phyloP scores from a whole-genome alignment of 345 rosid species.

The Pugionium cornutum region DNA sequence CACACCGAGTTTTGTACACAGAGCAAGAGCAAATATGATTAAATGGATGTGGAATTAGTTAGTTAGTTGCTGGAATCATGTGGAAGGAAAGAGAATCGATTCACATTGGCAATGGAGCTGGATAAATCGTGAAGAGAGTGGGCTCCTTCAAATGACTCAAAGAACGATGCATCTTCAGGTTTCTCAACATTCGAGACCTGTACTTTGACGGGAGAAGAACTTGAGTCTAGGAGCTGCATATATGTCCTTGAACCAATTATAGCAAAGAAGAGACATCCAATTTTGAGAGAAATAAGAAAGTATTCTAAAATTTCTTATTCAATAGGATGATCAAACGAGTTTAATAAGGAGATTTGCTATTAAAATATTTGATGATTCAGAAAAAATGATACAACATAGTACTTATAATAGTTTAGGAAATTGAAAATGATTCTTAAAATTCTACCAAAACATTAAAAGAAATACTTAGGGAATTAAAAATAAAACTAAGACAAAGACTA shows the following conservation, averaged over 20 bases:
- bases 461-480: too few relatives aligned
- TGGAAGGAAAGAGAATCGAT: conserved; percentile 15
- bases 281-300: too few relatives aligned
- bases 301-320: too few relatives aligned
- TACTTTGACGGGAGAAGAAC: conserved; percentile 61
- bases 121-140: conserved; percentile 77
- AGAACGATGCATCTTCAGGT: conserved; percentile 87
- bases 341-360: too few relatives aligned
- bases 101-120: conserved; percentile 69
- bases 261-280: conserved; percentile 85
- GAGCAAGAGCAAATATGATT: conserved; percentile 3
- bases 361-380: too few relatives aligned
- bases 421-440: too few relatives aligned
- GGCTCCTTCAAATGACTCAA: conserved; percentile 87
- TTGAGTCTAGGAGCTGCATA: conserved; percentile 66
- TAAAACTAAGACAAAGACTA: too few relatives aligned
- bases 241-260: conserved; percentile 73
- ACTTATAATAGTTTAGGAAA: too few relatives aligned
- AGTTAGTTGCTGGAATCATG: not conserved
- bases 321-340: too few relatives aligned
- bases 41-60: not conserved
- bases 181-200: conserved; percentile 70
- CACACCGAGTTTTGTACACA: conserved; percentile 75
- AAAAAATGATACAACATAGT: too few relatives aligned
- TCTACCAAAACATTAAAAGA: too few relatives aligned